Percentiles rank a stretch among this genome's conserved stretches.
phyloP scores from a whole-genome alignment of 345 rosid species.

The Physaria fendleri region DNA sequence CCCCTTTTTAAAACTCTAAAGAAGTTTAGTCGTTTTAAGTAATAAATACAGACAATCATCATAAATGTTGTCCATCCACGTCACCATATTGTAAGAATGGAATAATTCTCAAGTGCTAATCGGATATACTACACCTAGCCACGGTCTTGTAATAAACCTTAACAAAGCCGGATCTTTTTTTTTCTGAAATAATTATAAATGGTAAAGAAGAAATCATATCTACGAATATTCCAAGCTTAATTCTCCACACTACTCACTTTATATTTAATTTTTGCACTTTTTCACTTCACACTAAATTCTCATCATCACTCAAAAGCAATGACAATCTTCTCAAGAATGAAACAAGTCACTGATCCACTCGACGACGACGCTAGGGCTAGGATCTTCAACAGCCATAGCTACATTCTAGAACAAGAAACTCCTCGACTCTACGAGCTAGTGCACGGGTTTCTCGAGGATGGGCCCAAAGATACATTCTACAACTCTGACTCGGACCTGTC shows the following conservation, averaged over 20 bases:
- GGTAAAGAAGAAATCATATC: not conserved
- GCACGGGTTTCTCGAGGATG: slow-evolving; percentile 55
- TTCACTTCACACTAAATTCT: slow-evolving; percentile 1
- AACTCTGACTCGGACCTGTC: slow-evolving; percentile 42
- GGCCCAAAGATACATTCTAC: not conserved
- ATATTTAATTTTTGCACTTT: slow-evolving; percentile 12
- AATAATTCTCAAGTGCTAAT: too few species aligned
- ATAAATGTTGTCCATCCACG: too few species aligned
- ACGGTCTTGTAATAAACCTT: too few species aligned
- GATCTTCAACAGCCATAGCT: slow-evolving; percentile 50
- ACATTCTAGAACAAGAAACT: slow-evolving; percentile 50
- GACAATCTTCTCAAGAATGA: slow-evolving; percentile 29
- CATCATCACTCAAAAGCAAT: not conserved
- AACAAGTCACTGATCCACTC: slow-evolving; percentile 52
- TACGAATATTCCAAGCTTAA: slow-evolving; percentile 26
- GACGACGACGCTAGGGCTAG: slow-evolving; percentile 58
- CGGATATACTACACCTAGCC: too few species aligned
- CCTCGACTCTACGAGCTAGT: slow-evolving; percentile 72
- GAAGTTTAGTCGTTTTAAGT: too few species aligned
- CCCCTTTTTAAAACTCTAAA: too few species aligned
- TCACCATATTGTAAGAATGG: too few species aligned
- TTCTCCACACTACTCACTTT: slow-evolving; percentile 10
- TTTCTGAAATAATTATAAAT: not conserved
- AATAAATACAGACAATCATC: too few species aligned
- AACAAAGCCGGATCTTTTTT: too few species aligned